These are phyloP conservation scores for Psilocybe cyanescens DNA, from an alignment of 768 basidiomycete species.

Conservation along the genomic window DNA sequence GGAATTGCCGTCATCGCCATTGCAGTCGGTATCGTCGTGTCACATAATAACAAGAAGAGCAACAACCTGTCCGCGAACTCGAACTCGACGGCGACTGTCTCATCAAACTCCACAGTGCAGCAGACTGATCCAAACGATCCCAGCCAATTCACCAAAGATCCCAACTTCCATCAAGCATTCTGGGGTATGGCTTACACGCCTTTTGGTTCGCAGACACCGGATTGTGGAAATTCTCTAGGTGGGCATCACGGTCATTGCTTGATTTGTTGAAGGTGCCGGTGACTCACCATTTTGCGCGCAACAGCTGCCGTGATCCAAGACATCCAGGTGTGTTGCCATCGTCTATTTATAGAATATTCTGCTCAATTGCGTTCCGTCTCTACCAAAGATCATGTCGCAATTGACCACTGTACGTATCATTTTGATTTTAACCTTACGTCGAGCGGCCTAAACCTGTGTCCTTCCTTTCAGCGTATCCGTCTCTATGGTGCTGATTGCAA, in stretches of 20 bases:
- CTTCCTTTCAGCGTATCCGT: slow-evolving; percentile 57
- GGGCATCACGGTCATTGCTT: slow-evolving; percentile 18
- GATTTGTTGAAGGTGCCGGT: not conserved
- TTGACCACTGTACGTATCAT: slow-evolving; percentile 60
- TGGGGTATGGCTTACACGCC: slow-evolving; percentile 92
- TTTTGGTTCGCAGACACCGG: slow-evolving; percentile 66
- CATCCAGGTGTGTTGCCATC: slow-evolving; percentile 54
- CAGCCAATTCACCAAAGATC: slow-evolving; percentile 74
- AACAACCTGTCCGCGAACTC: slow-evolving; percentile 22
- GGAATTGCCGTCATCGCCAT: slow-evolving; percentile 52
- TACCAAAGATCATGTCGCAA: slow-evolving; percentile 75
- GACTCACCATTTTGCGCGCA: not conserved
- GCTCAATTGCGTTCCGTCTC: slow-evolving; percentile 14
- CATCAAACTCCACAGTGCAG: slow-evolving; percentile 20
- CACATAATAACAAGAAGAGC: slow-evolving; percentile 36
- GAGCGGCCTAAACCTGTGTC: not conserved
- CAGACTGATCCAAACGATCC: slow-evolving; percentile 65
- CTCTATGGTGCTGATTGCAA: slow-evolving; percentile 91
- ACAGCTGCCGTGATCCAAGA: slow-evolving; percentile 66
- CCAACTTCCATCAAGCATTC: slow-evolving; percentile 71
- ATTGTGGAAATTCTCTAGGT: slow-evolving; percentile 62
- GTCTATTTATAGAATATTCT: slow-evolving; percentile 2
- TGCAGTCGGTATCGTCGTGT: slow-evolving; percentile 62
- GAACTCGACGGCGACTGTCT: slow-evolving; percentile 5
- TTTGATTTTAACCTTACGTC: not conserved